Base-by-base conservation (phyloP, 345 rosid species). In the Populus alba region DNA sequence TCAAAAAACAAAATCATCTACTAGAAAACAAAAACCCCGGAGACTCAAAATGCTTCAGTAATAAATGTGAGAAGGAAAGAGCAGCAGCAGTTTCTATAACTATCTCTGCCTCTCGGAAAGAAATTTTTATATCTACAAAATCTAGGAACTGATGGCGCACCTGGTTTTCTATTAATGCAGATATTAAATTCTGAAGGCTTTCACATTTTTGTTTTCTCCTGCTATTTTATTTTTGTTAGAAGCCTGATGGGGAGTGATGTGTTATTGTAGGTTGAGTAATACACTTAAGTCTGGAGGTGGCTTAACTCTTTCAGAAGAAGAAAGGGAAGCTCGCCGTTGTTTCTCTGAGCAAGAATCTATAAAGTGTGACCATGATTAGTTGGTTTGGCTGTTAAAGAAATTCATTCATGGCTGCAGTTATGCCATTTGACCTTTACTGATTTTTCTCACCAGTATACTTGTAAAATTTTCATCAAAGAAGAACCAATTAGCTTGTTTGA, bases 181-280 rank as follows among this genome's bases (percentile, higher is more conserved):
- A 59, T 59, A 10, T 59, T 59, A n/a, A 59, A 35, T 7, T 23
- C 22, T 43, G 63, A 77, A 66, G 9, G 31, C 39, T 43, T 43
- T 65, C 83, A 13, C 35, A 25, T 5, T 4, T 4, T 18, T 39
- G 29, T 72, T 76, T 74, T 62, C 31, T 25, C 68, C 45, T 85
- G 85, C 84, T 9, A 9, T n/a, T 10, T 59, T 25, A 9, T 37
- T n/a, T 20, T 29, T 20, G 39, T 15, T 35, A 8, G 67, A 35
- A n/a, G 27, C 16, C 68, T 59, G 31, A 73, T 62, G 1, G 5
- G 35, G 6, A 18, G 23, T 27, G 1, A 35, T 3, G 35, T 61
- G 20, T 55, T 62, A 6, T 31, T 85, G 85, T 71, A 90, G 94
- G 94, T 84, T 90, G 85, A 85, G 93, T 79, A 90, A 86, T 77